phyloP scores from a whole-genome alignment of 306 rosid genomes.

The Casuarina cunninghamiana region DNA sequence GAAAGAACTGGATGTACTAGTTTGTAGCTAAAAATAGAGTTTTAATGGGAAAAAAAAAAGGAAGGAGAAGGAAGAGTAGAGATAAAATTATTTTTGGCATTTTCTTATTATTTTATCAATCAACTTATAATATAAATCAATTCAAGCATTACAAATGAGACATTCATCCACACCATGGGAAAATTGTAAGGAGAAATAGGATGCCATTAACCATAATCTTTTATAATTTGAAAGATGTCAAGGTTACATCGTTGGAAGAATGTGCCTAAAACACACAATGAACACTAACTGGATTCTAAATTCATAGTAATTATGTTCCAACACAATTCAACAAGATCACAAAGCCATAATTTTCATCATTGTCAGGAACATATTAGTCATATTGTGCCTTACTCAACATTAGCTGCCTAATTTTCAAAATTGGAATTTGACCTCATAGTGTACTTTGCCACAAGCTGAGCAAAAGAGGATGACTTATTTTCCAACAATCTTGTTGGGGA shows the following conservation, averaged over 20 bases:
- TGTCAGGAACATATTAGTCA: neutral
- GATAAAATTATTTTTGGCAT: too few relatives aligned
- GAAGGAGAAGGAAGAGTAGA: too few relatives aligned
- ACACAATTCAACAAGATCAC: neutral
- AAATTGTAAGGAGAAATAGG: neutral
- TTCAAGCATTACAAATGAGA: neutral
- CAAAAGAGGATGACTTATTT: slow-evolving; percentile 14
- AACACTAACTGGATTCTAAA: too few relatives aligned
- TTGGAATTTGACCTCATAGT: slow-evolving; percentile 34
- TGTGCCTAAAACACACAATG: neutral
- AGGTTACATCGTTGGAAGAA: neutral
- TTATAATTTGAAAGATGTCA: too few relatives aligned
- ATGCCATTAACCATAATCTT: neutral
- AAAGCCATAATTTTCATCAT: slow-evolving; percentile 1
- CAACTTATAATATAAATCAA: too few relatives aligned
- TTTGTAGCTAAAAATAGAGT: too few relatives aligned
- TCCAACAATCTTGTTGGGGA: slow-evolving; percentile 17
- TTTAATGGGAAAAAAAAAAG: too few relatives aligned
- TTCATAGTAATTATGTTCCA: neutral
- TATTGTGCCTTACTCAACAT: too few relatives aligned
- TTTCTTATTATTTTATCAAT: too few relatives aligned
- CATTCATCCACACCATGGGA: neutral
- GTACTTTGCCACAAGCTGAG: slow-evolving; percentile 26
- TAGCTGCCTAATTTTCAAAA: neutral
- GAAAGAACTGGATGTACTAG: too few relatives aligned